A percentile compares a stretch with the other conserved stretches of the same genome.
Evolutionary conservation across 352 stramenopile genomes (phyloP).

Genomic region (Pythium dissotocum): DNA sequence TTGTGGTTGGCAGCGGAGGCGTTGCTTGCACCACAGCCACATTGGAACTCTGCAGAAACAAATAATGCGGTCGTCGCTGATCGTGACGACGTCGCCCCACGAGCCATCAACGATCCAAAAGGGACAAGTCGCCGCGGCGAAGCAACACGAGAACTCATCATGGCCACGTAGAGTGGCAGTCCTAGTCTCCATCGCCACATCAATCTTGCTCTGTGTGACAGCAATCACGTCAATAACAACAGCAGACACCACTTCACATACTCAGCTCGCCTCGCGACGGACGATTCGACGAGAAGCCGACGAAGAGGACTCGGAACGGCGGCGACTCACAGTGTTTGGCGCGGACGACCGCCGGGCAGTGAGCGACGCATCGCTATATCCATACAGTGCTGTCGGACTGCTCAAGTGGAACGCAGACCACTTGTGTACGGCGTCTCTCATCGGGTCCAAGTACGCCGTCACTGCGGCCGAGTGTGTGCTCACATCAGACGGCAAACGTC

Average conservation of each 20-base stretch:
- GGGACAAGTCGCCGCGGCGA: neutral
- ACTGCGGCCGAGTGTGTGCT: conserved; percentile 65
- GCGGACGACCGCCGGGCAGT: conserved; percentile 42
- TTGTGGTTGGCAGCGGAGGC: neutral
- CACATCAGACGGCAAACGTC: conserved; percentile 31
- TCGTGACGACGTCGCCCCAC: neutral
- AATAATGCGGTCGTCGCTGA: conserved; percentile 1
- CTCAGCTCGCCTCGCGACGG: neutral
- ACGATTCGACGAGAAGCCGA: neutral
- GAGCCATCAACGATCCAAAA: neutral
- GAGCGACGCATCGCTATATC: conserved; percentile 36
- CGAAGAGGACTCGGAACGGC: neutral
- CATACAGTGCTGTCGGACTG: conserved; percentile 57
- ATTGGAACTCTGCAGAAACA: neutral
- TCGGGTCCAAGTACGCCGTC: conserved; percentile 48
- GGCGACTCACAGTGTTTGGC: conserved; percentile 49
- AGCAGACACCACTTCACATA: neutral
- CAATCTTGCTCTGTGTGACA: neutral
- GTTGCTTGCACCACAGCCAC: neutral
- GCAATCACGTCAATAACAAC: neutral
- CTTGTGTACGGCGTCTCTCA: conserved; percentile 55
- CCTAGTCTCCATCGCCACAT: neutral
- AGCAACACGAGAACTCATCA: neutral
- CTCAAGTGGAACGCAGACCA: conserved; percentile 47
- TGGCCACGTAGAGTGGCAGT: neutral